Conservation (phyloP, 345 rosid genomes). For the Acer saccharum region DNA sequence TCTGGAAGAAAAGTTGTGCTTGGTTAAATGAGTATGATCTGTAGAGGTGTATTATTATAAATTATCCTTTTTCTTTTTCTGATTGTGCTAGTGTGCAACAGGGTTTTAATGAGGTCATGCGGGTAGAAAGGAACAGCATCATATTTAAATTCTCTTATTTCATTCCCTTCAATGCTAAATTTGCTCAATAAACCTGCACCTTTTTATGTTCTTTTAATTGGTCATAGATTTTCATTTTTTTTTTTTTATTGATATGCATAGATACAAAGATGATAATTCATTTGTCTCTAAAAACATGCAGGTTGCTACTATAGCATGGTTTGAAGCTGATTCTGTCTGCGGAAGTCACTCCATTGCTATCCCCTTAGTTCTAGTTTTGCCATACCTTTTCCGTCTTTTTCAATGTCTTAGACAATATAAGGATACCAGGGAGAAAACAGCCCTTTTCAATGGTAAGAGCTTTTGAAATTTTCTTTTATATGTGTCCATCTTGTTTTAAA, state of each 20-base stretch:
- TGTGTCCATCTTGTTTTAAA: background rate
- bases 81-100: background rate
- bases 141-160: background rate
- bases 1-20: background rate
- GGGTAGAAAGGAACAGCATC: background rate
- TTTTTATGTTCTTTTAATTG: background rate
- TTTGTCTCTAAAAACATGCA: conserved; percentile 35
- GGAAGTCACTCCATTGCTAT: conserved; percentile 93
- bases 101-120: background rate
- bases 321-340: conserved; percentile 98
- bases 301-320: conserved; percentile 99
- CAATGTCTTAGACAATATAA: conserved; percentile 94
- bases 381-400: conserved; percentile 83
- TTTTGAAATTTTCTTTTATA: conserved; percentile 2
- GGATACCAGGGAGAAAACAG: conserved; percentile 74
- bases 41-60: too few species aligned
- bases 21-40: background rate
- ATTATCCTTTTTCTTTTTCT: too few species aligned
- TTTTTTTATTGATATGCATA: background rate
- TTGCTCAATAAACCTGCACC: background rate
- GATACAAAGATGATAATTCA: background rate
- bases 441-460: conserved; percentile 74
- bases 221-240: background rate
- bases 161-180: background rate
- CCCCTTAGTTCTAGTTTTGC: conserved; percentile 92